These are phyloP conservation scores for Fragaria nilgerrensis DNA, from an alignment of 306 rosid genomes.

Conservation along the genomic window DNA sequence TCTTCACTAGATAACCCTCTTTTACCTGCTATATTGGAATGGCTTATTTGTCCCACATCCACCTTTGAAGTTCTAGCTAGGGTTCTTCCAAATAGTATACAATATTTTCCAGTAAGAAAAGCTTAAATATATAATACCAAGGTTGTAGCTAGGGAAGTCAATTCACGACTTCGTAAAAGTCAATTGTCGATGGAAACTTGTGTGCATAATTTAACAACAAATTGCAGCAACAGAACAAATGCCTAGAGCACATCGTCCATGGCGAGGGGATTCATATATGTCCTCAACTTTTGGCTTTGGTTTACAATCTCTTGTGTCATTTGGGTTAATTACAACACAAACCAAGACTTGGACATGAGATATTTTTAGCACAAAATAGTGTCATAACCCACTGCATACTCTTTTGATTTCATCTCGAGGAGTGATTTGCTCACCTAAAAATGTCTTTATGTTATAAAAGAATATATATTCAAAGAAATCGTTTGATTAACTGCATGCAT, in stretches of 20 bases:
- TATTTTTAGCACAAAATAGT: not conserved
- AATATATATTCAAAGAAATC: too few relatives aligned
- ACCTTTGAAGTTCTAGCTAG: not conserved
- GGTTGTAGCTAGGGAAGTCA: not conserved
- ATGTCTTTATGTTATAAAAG: not conserved
- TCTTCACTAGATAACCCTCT: not conserved
- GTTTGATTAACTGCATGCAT: not conserved
- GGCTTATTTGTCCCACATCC: conserved; percentile 22
- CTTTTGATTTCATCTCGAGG: not conserved
- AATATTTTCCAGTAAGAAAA: not conserved
- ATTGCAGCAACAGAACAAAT: not conserved
- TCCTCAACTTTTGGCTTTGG: conserved; percentile 3
- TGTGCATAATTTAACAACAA: not conserved
- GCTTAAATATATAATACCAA: not conserved
- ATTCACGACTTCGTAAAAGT: not conserved
- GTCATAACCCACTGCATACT: not conserved
- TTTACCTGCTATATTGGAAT: conserved; percentile 26
- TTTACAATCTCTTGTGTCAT: not conserved
- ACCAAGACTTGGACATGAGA: not conserved
- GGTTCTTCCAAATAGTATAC: not conserved
- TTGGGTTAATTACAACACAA: not conserved
- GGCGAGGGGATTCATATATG: conserved; percentile 8
- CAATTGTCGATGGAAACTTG: conserved; percentile 4
- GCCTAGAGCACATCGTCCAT: conserved; percentile 15
- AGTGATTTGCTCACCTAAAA: not conserved